phyloP scores from a whole-genome alignment of 2,329 filamentous ascomycete species.

The Rosellinia necatrix region DNA sequence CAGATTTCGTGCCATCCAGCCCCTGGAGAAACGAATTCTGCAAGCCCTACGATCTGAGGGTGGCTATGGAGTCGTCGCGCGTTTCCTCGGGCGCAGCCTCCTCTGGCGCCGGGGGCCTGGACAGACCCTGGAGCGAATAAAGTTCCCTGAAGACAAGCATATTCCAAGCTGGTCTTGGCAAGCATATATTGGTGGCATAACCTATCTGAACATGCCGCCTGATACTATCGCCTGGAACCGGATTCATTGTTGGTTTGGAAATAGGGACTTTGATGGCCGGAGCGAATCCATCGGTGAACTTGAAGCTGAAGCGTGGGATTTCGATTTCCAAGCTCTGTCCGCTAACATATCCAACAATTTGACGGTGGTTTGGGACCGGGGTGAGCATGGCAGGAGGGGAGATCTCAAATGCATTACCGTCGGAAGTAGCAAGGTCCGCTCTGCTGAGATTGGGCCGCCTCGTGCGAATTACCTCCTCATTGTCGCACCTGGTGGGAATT shows the following conservation, averaged over 20 bases:
- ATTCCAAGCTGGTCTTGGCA: background rate
- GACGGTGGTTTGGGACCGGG: background rate
- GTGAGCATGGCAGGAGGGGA: background rate
- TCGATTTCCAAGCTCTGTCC: background rate
- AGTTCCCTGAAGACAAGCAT: background rate
- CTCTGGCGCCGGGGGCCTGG: background rate
- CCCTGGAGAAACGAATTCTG: background rate
- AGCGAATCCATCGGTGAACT: background rate
- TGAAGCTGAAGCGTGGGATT: background rate
- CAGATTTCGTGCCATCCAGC: background rate
- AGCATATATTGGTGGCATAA: background rate
- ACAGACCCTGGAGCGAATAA: background rate
- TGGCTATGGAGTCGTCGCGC: background rate
- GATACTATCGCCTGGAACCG: background rate
- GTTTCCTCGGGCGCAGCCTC: background rate
- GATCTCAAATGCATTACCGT: background rate
- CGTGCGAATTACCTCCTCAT: background rate
- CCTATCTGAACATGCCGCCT: background rate
- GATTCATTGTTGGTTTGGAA: background rate
- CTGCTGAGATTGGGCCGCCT: background rate
- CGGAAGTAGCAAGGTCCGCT: background rate
- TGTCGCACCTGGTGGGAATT: background rate
- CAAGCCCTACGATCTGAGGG: background rate
- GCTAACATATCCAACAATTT: background rate
- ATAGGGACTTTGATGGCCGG: background rate